A percentile compares a stretch with the other conserved stretches of the same genome.
These are phyloP conservation scores for Hyparrhenia diplandra DNA, from an alignment of 176 grass and related monocot species.

Conservation along the genomic window DNA sequence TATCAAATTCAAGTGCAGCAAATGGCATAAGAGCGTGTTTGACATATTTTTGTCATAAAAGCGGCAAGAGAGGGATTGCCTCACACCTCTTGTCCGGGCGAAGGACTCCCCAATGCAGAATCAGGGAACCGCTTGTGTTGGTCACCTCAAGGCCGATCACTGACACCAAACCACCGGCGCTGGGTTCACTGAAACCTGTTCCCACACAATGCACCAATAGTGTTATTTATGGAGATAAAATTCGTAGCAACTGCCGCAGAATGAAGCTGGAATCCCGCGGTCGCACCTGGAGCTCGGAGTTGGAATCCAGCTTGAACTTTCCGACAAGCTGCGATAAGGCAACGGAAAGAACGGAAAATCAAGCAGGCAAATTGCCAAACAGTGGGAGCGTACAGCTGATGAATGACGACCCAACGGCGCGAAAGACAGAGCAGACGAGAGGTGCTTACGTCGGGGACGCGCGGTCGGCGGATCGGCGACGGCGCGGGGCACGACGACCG, in stretches of 20 bases:
- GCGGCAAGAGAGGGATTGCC: not conserved
- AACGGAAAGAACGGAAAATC: not conserved
- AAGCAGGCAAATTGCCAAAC: not conserved
- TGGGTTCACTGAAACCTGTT: constrained; percentile 59
- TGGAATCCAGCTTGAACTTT: constrained; percentile 70
- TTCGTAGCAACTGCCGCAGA: not conserved
- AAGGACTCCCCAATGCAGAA: constrained; percentile 92
- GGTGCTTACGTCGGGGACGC: constrained; percentile 24
- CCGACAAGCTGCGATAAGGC: constrained; percentile 56
- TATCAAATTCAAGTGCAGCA: not conserved
- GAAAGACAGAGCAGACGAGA: not conserved
- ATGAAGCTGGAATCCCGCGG: constrained; percentile 1
- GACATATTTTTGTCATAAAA: not conserved
- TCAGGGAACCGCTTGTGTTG: constrained; percentile 52
- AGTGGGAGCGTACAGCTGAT: not conserved
- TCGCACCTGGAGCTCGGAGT: constrained; percentile 77
- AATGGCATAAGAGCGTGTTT: not conserved
- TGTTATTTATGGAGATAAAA: not conserved
- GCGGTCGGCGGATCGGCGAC: constrained; percentile 30
- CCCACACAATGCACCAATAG: constrained; percentile 3
- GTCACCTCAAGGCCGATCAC: constrained; percentile 61
- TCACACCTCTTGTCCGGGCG: constrained; percentile 44
- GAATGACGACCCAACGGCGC: too few relatives aligned
- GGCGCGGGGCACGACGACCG: constrained; percentile 32
- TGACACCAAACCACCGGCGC: constrained; percentile 12